A percentile compares a stretch with the other conserved stretches of the same genome.
Evolutionary conservation across 441 rosid species (phyloP).

Genomic region (Mallotus repandus): DNA sequence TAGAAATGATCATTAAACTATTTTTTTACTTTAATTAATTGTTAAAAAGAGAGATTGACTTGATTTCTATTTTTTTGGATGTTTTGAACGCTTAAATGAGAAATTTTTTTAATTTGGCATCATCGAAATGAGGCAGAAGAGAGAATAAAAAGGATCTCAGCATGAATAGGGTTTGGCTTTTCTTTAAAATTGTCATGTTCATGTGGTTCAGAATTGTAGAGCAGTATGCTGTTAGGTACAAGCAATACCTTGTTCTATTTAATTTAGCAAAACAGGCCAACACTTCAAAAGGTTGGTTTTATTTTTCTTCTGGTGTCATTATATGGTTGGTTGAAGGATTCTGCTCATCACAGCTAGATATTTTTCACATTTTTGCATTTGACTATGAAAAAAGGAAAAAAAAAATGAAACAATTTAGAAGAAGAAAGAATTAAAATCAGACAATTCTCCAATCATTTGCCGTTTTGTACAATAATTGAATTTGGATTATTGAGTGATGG

Average conservation of each 20-base stretch:
- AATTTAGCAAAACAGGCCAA: neutral
- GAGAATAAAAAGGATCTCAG: neutral
- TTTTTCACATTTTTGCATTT: neutral
- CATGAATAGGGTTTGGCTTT: neutral
- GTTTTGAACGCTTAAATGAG: neutral
- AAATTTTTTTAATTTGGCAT: neutral
- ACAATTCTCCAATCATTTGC: slow-evolving; percentile 15
- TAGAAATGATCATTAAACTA: no score
- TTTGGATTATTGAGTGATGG: slow-evolving; percentile 18
- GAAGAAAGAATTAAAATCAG: neutral
- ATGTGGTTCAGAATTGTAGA: neutral
- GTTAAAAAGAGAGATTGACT: no score
- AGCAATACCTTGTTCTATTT: neutral
- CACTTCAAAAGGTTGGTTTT: neutral
- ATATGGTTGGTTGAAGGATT: slow-evolving; percentile 14
- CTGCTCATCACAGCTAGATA: slow-evolving; percentile 13
- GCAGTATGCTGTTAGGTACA: slow-evolving; percentile 5
- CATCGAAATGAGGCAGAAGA: neutral
- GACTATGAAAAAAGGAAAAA: neutral
- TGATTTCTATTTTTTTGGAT: no score
- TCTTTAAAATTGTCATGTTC: slow-evolving; percentile 2
- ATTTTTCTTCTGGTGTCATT: neutral
- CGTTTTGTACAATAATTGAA: slow-evolving; percentile 7
- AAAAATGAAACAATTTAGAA: neutral
- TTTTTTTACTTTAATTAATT: no score